Evolutionary conservation across 208 protist genomes (phyloP).

Genomic region (Trypanosoma platydactyli): DNA sequence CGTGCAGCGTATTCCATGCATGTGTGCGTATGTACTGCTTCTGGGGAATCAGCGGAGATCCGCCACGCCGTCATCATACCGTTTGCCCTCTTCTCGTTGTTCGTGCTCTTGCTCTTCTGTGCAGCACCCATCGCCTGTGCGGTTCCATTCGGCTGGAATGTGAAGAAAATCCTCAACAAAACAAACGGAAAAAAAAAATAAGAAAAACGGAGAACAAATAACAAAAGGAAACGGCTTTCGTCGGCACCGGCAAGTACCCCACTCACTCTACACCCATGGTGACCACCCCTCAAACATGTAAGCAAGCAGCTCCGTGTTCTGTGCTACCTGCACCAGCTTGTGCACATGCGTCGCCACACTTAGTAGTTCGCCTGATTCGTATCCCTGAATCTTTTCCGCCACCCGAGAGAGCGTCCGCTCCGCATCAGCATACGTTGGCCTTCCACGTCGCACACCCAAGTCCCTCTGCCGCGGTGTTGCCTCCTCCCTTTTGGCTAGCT

Average conservation of each 20-base stretch:
- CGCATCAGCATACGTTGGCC: conserved; percentile 56
- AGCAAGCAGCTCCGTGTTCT: conserved; percentile 60
- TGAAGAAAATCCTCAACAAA: conserved; percentile 5
- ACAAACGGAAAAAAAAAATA: not conserved
- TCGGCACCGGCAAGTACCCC: not conserved
- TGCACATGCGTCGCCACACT: conserved; percentile 63
- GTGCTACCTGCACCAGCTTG: conserved; percentile 66
- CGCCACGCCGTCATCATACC: no score
- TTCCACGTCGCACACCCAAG: conserved; percentile 27
- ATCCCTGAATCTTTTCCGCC: conserved; percentile 85
- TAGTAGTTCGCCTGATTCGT: conserved; percentile 67
- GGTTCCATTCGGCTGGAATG: no score
- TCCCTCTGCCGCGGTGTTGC: conserved; percentile 23
- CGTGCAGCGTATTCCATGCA: no score
- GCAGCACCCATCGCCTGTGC: no score
- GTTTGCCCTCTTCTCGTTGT: no score
- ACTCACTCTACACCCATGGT: conserved; percentile 60
- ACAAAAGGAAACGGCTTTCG: conserved; percentile 5
- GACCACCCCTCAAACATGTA: conserved; percentile 85
- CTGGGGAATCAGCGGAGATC: no score
- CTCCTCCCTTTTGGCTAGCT: not conserved
- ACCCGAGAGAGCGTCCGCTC: conserved; percentile 76
- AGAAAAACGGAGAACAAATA: conserved; percentile 11
- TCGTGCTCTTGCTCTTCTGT: no score
- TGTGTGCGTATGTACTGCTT: no score